Evolutionary conservation across 2,329 filamentous ascomycete species (phyloP).

Genomic region (Cladophialophora yegresii): DNA sequence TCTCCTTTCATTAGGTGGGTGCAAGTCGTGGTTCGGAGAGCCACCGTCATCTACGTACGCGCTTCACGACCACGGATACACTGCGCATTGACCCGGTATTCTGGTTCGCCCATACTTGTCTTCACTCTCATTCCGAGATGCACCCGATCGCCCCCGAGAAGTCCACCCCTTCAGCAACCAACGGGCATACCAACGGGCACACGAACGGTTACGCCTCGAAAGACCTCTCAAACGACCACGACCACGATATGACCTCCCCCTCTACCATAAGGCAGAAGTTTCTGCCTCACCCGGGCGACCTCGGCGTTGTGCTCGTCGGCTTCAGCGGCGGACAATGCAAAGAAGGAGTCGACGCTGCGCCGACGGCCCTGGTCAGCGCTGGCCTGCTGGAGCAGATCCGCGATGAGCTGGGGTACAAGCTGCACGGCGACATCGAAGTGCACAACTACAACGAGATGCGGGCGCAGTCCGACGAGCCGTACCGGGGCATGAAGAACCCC

Average conservation of each 20-base stretch:
- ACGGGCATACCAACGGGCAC: slow-evolving; percentile 14
- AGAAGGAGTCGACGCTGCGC: slow-evolving; percentile 85
- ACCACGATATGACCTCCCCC: slow-evolving; percentile 54
- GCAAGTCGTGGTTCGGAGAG: not conserved
- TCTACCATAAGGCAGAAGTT: slow-evolving; percentile 70
- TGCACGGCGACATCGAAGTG: slow-evolving; percentile 79
- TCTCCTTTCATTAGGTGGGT: not conserved
- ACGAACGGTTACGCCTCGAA: slow-evolving; percentile 21
- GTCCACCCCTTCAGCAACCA: slow-evolving; percentile 22
- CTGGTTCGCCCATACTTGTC: not conserved
- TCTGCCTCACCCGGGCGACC: slow-evolving; percentile 73
- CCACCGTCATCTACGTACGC: not conserved
- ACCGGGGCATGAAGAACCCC: slow-evolving; percentile 94
- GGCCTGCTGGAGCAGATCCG: slow-evolving; percentile 82
- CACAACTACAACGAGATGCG: slow-evolving; percentile 76
- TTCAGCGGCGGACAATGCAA: slow-evolving; percentile 97
- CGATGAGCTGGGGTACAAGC: slow-evolving; percentile 82
- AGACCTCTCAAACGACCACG: not conserved
- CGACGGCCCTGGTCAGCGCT: slow-evolving; percentile 81
- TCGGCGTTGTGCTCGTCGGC: slow-evolving; percentile 90
- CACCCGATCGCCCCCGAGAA: slow-evolving; percentile 26
- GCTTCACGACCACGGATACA: not conserved
- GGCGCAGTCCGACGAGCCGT: slow-evolving; percentile 38
- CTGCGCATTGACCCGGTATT: not conserved
- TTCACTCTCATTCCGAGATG: slow-evolving; percentile 8